Conservation (phyloP, 2,329 filamentous ascomycete species). For the Coniochaeta prunicola region DNA sequence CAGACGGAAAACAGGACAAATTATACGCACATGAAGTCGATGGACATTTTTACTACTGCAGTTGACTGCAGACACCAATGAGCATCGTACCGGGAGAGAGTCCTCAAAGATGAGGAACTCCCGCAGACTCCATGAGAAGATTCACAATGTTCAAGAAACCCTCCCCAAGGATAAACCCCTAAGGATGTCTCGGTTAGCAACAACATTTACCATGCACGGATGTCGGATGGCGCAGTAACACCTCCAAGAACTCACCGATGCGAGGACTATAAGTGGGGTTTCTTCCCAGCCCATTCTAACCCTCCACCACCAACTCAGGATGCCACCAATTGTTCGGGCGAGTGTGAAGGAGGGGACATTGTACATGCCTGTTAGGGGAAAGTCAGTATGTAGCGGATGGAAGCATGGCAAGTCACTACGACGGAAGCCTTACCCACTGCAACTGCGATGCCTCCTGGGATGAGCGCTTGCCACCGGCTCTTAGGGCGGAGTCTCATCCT, state of each 20-base stretch:
- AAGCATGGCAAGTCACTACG: background rate
- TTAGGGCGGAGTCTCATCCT: constrained; percentile 49
- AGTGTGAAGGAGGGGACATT: constrained; percentile 95
- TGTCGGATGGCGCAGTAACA: background rate
- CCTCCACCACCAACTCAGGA: constrained; percentile 70
- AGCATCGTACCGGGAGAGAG: background rate
- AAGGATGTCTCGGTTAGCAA: background rate
- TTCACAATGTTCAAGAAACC: constrained; percentile 90
- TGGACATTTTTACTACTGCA: too few species aligned
- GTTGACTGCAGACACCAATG: background rate
- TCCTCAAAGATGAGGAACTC: constrained; percentile 55
- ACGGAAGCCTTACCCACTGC: constrained; percentile 62
- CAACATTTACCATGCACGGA: background rate
- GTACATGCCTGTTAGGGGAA: constrained; percentile 66
- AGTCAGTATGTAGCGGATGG: background rate
- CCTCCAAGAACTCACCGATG: constrained; percentile 45
- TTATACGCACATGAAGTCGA: too few species aligned
- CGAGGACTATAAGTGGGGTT: constrained; percentile 82
- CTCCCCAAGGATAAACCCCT: constrained; percentile 87
- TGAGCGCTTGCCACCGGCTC: constrained; percentile 61
- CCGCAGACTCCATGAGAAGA: constrained; percentile 67
- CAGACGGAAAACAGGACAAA: background rate
- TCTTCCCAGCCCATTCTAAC: constrained; percentile 44
- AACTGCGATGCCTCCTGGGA: constrained; percentile 92
- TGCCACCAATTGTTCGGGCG: constrained; percentile 74